Evolutionary conservation across 306 rosid species (phyloP).

Genomic region (Cajanus cajan): DNA sequence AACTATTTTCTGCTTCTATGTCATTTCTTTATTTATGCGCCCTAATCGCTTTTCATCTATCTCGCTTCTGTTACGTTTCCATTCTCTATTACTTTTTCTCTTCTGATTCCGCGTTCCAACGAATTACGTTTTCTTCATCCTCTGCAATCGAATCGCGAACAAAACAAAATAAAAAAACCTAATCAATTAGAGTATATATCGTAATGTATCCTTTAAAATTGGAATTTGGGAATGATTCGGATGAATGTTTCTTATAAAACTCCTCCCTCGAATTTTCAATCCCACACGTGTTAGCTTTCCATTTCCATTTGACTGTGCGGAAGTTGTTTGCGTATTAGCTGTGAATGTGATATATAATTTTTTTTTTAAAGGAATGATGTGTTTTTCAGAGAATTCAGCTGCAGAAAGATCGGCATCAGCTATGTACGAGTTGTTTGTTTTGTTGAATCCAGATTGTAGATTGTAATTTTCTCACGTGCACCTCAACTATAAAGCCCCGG

Average conservation of each 20-base stretch:
- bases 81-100: not conserved
- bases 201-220: not conserved
- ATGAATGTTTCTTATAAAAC: not conserved
- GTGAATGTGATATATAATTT: not conserved
- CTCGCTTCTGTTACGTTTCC: not conserved
- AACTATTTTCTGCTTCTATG: too few species aligned
- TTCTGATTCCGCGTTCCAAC: not conserved
- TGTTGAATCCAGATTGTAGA: not conserved
- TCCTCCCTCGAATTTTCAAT: not conserved
- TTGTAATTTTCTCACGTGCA: not conserved
- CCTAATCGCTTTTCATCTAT: not conserved
- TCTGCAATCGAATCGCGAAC: not conserved
- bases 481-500: not conserved
- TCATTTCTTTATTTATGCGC: not conserved
- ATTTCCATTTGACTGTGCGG: not conserved
- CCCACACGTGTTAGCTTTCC: not conserved
- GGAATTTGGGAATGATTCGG: slow-evolving; percentile 1
- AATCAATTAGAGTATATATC: not conserved
- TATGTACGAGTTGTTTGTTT: slow-evolving; percentile 1
- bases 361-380: not conserved
- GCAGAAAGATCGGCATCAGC: not conserved
- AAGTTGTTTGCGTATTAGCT: not conserved
- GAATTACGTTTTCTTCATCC: not conserved
- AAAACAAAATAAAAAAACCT: too few species aligned
- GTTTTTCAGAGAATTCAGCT: not conserved